These are phyloP conservation scores for Calonectria naviculata DNA, from an alignment of 2,329 filamentous ascomycete genomes.

Conservation along the genomic window DNA sequence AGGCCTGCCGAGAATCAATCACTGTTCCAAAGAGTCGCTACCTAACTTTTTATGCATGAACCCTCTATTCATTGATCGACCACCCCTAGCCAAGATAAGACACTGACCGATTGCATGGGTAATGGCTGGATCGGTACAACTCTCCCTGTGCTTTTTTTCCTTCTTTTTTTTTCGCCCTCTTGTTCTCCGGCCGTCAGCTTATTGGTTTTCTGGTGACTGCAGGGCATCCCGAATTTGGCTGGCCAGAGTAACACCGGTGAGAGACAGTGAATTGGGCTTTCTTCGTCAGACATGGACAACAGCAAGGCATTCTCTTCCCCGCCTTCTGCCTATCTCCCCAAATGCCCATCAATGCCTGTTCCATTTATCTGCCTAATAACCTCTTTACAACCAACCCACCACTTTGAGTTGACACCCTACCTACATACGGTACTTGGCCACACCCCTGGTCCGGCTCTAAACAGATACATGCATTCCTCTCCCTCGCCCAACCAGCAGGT, in stretches of 20 bases:
- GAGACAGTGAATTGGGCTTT: background rate
- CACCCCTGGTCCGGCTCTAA: background rate
- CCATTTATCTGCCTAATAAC: conserved; percentile 6
- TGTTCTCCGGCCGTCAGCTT: background rate
- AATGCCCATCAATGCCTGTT: background rate
- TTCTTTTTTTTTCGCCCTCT: background rate
- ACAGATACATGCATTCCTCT: conserved; percentile 4
- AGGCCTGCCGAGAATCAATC: background rate
- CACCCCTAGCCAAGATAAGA: conserved; percentile 5
- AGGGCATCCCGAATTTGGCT: background rate
- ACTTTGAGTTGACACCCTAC: conserved; percentile 2
- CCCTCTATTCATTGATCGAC: background rate
- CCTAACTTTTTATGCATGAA: background rate
- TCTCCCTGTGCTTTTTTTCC: background rate
- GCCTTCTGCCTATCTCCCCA: background rate
- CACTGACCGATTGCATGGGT: background rate
- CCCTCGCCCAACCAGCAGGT: background rate
- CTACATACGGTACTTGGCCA: conserved; percentile 1
- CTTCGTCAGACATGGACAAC: background rate
- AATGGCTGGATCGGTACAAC: background rate
- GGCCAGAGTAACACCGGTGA: background rate
- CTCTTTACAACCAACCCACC: conserved; percentile 1
- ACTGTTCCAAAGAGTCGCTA: background rate
- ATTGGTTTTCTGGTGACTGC: background rate
- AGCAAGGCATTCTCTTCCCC: background rate